Base-by-base conservation (phyloP, 2,329 filamentous ascomycete genomes). In the Aspergillus sp. region DNA sequence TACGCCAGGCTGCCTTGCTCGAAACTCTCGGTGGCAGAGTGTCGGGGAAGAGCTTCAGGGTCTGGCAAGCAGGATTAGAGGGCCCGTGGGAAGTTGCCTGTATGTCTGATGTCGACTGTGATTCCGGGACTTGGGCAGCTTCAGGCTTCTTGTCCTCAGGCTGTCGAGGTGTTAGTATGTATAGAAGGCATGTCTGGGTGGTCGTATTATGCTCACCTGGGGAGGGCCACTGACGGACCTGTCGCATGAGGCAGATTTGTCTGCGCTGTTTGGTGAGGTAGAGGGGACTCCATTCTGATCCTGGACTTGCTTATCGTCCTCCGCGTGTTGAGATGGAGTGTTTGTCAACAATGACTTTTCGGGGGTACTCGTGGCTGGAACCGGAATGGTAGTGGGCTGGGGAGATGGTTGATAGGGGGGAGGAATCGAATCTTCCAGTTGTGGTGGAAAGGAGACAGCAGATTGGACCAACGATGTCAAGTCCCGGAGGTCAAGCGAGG, bases 21-120 rank as follows among this genome's bases (percentile, higher is more conserved):
- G 68, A 66, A 9, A 61, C 55, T 8, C 67, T 67, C 19, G 67
- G 63, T 36, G 69, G 62, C 42, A 65, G 55, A 17, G 64, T 60
- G 45, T 69, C 65, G 16, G 70, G 70, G 50, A 71, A 69, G 17
- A 70, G 59, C 41, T 69, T 70, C 45, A 70, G 49, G 2, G 62
- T 51, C 4, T 55, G 62, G 5, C 58, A 56, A 16, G 56, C 49
- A 4, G 62, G 51, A 14, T 45, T 54, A 3, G 54, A 44, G 13
- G 48, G 24, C 40, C 32, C 33, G 26, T 59, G 51, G 14, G 57
- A 51, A 42, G 42, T 49, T 11, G 50, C 32, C 44, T 55, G 50
- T n/a, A 52, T 33, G 26, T 49, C 51, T 19, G 61, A 45, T 20
- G 48, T 11, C 16, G 13, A 38, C 32, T 22, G 49, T 47, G 14